Conservation (phyloP, 2,329 filamentous ascomycete species). For the Annulohypoxylon truncatum region DNA sequence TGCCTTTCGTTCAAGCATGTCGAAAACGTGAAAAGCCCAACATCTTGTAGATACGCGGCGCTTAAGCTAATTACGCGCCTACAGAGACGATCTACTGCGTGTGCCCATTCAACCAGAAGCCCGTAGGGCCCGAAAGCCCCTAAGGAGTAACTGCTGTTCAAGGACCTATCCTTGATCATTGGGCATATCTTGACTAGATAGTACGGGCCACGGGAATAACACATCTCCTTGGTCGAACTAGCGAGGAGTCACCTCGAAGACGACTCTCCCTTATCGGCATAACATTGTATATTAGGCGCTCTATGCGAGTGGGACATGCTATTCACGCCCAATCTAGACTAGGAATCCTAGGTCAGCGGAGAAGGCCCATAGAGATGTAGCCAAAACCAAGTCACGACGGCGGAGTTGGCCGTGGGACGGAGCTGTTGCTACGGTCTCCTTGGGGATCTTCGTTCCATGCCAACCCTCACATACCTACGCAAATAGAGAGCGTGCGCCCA, state of each 20-base stretch:
- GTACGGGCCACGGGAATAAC: neutral
- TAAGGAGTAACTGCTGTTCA: neutral
- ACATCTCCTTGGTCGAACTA: conserved; percentile 1
- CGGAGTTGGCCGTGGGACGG: conserved; percentile 18
- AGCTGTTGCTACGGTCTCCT: conserved; percentile 15
- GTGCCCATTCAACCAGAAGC: neutral
- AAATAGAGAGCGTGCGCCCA: neutral
- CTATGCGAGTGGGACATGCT: conserved; percentile 14
- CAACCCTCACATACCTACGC: neutral
- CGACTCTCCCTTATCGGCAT: neutral
- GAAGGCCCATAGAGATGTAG: conserved; percentile 7
- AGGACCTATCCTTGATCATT: conserved; percentile 1
- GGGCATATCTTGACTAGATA: neutral
- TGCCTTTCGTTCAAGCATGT: neutral
- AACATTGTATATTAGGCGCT: conserved; percentile 21
- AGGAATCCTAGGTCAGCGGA: conserved; percentile 21
- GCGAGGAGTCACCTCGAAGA: conserved; percentile 17
- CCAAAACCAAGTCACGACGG: conserved; percentile 8
- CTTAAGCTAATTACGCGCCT: conserved; percentile 24
- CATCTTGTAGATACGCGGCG: conserved; percentile 13
- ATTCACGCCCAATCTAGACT: conserved; percentile 32
- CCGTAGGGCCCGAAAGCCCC: neutral
- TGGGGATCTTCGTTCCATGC: neutral
- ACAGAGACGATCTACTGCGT: conserved; percentile 22
- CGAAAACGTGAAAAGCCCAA: conserved; percentile 1